Base-by-base conservation (phyloP, 805 yeast genomes). In the Torulaspora delbrueckii region DNA sequence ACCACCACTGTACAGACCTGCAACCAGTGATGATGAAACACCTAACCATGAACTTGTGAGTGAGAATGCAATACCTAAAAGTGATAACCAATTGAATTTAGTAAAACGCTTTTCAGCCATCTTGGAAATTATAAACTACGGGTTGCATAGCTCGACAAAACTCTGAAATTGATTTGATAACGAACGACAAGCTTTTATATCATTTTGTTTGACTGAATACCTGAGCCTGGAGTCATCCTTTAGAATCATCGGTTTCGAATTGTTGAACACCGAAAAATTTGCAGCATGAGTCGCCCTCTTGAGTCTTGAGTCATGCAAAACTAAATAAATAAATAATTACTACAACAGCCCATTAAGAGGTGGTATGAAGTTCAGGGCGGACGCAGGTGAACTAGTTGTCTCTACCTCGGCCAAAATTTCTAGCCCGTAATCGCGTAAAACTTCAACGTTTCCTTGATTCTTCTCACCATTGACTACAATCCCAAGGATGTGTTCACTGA, bases 31-130 rank as follows among this genome's bases (percentile, higher is more conserved):
- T 3, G 82, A 79, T 9, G 81, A 72, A 18, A 79, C 73, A 45
- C 83, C 83, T 47, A 74, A 73, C 83, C 84, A 79, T 1, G 82
- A 76, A 57, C 77, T 78, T 12, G 82, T 78, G 34, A 79, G 60
- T 10, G 82, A 82, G 52, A 78, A 79, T 8, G 82, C 82, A 27
- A 78, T 77, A 42, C 82, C 83, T 32, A 79, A 58, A 1, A 79
- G 59, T 1, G 81, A 72, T 66, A 71, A 60, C 39, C 73, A 62
- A n/a, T 68, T 63, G 54, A 74, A 76, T 32, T 65, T 63, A 53
- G 65, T 60, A 22, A 42, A 33, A 26, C 28, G 28, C 12, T 24
- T 23, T 26, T 24, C 33, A 26, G 28, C 28, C 28, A 26, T 26
- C 13, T n/a, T 16, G 12, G 31, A 14, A 26, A 4, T 26, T 26